Evolutionary conservation across 495 filamentous ascomycete species (phyloP), one percentile per base, ranked within the genome.

Genomic region (Xylaria castorea): DNA sequence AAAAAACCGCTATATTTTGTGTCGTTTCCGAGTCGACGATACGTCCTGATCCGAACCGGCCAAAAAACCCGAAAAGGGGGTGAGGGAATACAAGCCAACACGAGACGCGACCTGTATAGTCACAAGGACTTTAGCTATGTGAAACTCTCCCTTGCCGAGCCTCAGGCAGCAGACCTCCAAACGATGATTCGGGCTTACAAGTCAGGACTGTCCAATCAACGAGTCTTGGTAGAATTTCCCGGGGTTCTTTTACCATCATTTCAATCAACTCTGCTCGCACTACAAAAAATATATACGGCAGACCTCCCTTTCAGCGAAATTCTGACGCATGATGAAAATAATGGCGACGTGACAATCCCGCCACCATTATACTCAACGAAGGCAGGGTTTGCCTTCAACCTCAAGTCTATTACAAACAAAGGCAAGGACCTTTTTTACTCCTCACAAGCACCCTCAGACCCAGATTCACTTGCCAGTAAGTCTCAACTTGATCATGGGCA

Each of bases 181-280:
- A 20, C 68, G 5, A 68, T 79, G 32, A 42, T 75, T 9, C 75
- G 72, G 65, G 69, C 65, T 48, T 66, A 70, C 16, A 70, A 73
- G 36, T 48, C 69, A 1, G 68, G 72, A 7, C 34, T 64, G 11
- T 42, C 61, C 14, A 64, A 25, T 48, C 75, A 71, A 48, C 73
- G 75, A 65, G 83, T 81, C 9, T 80, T 93, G 18, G 84, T 93
- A 1, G 92, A 93, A 71, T 93, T 94, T 68, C 91, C 91, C 0
- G 89, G 88, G 0, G 81, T 94, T 0, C 81, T 94, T 2, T 82
- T 92, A 5, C 85, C 88, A 0, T 85, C 91, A 5, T 94, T 94
- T 76, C 80, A 88, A 51, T 87, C 89, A 6, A 91, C 88, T 0
- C 76, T 94, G 25, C 77, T 81, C 71, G 90, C 89, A 5, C 79